Conservation (phyloP, 305 asterid genomes). For the Salvia sclarea region DNA sequence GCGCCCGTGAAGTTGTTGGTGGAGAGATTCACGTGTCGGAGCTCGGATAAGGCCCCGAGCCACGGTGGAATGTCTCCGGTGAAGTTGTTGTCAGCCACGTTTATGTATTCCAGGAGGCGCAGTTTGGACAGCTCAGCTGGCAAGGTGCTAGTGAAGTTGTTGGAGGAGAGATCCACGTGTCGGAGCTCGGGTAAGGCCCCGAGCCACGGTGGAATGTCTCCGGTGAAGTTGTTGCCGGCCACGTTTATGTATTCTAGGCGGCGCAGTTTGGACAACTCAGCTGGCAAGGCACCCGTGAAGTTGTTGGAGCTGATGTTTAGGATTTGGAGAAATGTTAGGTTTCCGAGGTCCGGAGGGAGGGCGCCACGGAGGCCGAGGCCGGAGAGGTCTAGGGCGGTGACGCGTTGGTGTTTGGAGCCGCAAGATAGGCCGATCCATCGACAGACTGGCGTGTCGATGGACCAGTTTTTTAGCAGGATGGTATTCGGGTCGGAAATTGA, state of each 20-base stretch:
- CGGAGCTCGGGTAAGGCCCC: background rate
- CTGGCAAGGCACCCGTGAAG: constrained; percentile 33
- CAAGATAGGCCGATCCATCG: background rate
- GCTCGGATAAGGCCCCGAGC: background rate
- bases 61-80: background rate
- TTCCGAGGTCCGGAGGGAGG: constrained; percentile 42
- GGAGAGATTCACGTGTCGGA: background rate
- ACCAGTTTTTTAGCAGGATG: background rate
- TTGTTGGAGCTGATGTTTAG: constrained; percentile 43
- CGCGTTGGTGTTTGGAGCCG: background rate
- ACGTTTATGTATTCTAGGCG: background rate
- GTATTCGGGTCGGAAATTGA: background rate
- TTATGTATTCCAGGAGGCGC: background rate
- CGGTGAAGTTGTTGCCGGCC: background rate
- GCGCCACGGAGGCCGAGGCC: constrained; percentile 30
- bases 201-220: background rate
- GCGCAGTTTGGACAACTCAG: background rate
- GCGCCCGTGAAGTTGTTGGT: background rate
- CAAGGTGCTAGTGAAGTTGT: background rate
- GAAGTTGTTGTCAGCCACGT: background rate
- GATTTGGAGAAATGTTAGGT: constrained; percentile 41
- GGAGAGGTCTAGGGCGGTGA: constrained; percentile 20
- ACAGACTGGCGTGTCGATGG: background rate
- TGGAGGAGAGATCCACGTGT: background rate
- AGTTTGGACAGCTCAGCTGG: constrained; percentile 11